Evolutionary conservation across 805 yeast species (phyloP).

Genomic region (Metschnikowia anglica): DNA sequence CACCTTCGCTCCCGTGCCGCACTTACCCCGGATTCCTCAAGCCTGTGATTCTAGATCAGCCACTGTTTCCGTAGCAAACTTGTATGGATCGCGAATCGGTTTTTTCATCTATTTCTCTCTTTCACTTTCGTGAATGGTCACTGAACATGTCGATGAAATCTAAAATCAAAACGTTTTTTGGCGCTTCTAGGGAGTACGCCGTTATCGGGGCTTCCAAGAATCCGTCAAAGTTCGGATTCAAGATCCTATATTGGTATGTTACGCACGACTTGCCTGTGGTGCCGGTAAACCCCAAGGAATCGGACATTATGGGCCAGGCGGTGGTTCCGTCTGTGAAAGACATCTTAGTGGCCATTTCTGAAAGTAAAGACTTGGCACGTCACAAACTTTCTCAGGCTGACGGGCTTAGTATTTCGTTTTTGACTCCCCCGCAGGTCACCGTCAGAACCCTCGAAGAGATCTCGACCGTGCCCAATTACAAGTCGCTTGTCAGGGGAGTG

Average conservation of each 20-base stretch:
- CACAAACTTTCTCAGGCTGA: conserved; percentile 34
- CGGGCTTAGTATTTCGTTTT: conserved; percentile 60
- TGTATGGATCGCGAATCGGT: no score
- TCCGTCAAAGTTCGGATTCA: conserved; percentile 65
- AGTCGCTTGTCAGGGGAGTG: conserved; percentile 47
- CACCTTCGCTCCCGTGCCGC: neutral
- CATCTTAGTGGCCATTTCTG: conserved; percentile 25
- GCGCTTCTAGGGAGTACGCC: conserved; percentile 51
- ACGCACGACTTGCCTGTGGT: conserved; percentile 54
- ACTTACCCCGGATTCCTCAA: conserved; percentile 13
- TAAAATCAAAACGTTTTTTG: conserved; percentile 47
- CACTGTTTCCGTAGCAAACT: no score
- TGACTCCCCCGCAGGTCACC: conserved; percentile 72
- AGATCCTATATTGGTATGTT: conserved; percentile 67
- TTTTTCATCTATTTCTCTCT: neutral
- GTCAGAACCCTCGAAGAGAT: conserved; percentile 34
- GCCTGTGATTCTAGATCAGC: conserved; percentile 1
- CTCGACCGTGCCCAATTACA: conserved; percentile 41
- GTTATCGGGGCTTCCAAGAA: conserved; percentile 74
- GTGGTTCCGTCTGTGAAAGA: conserved; percentile 36
- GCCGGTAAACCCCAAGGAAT: conserved; percentile 63
- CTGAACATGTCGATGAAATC: conserved; percentile 37
- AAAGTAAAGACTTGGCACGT: conserved; percentile 21
- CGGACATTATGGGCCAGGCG: conserved; percentile 45
- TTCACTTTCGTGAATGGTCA: neutral